Conservation (phyloP, 352 stramenopile genomes). For the Phytophthora lateralis region DNA sequence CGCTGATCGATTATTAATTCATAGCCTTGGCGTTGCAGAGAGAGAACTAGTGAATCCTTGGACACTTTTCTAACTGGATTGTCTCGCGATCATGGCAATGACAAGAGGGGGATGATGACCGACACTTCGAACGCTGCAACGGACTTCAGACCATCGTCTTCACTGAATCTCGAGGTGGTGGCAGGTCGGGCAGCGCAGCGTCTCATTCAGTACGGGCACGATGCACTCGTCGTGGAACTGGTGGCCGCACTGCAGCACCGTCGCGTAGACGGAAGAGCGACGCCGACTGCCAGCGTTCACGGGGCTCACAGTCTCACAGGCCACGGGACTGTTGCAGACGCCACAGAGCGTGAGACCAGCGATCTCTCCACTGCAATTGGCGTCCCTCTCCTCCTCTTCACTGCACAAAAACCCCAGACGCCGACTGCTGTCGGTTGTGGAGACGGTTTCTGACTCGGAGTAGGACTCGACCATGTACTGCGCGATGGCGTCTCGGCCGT, state of each 20-base stretch:
- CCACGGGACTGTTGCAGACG: conserved; percentile 28
- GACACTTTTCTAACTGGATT: conserved; percentile 7
- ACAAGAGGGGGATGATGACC: conserved; percentile 7
- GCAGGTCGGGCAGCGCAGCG: conserved; percentile 39
- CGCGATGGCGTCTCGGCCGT: conserved; percentile 23
- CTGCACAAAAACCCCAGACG: neutral
- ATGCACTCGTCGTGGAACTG: conserved; percentile 52
- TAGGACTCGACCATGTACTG: conserved; percentile 28
- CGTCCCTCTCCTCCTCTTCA: conserved; percentile 6
- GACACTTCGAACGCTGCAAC: neutral
- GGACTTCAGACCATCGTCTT: conserved; percentile 5
- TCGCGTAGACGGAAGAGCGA: conserved; percentile 34
- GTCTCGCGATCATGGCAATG: conserved; percentile 13
- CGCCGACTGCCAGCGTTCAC: conserved; percentile 5
- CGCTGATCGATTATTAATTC: too few species aligned
- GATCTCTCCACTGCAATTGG: neutral
- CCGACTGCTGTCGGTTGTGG: conserved; percentile 9
- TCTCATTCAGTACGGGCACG: conserved; percentile 41
- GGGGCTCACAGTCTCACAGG: conserved; percentile 9
- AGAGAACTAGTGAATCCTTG: conserved; percentile 4
- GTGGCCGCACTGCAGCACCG: conserved; percentile 37
- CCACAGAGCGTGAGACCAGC: conserved; percentile 15
- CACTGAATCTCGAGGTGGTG: conserved; percentile 40
- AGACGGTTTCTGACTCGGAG: conserved; percentile 10
- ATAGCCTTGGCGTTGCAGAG: conserved; percentile 2